Conservation (phyloP, 1,284 basidiomycete species). For the Bjerkandera adusta region DNA sequence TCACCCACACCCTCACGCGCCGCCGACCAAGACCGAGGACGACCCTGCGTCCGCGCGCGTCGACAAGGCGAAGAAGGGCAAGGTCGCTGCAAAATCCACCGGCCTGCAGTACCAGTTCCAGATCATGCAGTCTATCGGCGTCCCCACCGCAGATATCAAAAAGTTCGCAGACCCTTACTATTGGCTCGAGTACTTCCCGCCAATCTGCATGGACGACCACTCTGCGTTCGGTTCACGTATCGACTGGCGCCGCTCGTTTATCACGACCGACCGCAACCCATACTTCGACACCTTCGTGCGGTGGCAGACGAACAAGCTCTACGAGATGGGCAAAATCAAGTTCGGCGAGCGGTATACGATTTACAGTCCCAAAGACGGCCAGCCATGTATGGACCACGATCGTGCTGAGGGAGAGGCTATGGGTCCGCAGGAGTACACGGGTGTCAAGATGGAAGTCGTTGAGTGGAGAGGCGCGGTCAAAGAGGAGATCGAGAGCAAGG, state of each 20-base stretch:
- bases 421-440: slow-evolving; percentile 96
- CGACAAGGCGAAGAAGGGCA: slow-evolving; percentile 95
- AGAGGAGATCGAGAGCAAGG: slow-evolving; percentile 61
- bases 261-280: slow-evolving; percentile 95
- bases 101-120: slow-evolving; percentile 98
- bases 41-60: slow-evolving; percentile 43
- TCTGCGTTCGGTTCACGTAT: slow-evolving; percentile 89
- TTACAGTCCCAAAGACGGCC: slow-evolving; percentile 98
- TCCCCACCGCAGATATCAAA: slow-evolving; percentile 89
- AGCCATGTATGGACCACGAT: slow-evolving; percentile 99
- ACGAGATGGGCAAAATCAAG: slow-evolving; percentile 87
- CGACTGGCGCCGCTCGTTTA: slow-evolving; percentile 96
- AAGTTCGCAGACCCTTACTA: slow-evolving; percentile 92
- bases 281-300: slow-evolving; percentile 98
- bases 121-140: slow-evolving; percentile 94
- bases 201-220: slow-evolving; percentile 90
- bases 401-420: slow-evolving; percentile 93
- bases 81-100: slow-evolving; percentile 90
- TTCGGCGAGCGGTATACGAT: slow-evolving; percentile 99
- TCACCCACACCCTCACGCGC: slow-evolving; percentile 18
- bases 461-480: slow-evolving; percentile 74
- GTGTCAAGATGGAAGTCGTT: slow-evolving; percentile 91
- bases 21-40: slow-evolving; percentile 13
- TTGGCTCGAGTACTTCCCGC: slow-evolving; percentile 96
- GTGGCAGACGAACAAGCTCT: slow-evolving; percentile 97